phyloP scores from a whole-genome alignment of 2,329 filamentous ascomycete species.

The Aspergillus sp. region DNA sequence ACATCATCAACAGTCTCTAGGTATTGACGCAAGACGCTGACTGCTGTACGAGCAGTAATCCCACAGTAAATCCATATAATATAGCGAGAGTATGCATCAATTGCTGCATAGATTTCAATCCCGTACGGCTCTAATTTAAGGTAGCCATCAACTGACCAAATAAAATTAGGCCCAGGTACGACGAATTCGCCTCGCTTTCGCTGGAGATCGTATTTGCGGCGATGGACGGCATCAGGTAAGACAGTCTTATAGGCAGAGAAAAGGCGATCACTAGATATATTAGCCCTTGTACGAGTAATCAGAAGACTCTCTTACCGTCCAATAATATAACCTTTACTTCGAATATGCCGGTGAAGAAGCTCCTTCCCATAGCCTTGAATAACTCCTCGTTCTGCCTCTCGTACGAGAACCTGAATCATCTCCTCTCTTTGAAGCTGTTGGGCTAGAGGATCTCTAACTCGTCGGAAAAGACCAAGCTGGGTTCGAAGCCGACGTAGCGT shows the following conservation, averaged over 20 bases:
- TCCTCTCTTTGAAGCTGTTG: not conserved
- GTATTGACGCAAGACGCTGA: slow-evolving; percentile 20
- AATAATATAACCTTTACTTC: slow-evolving; percentile 13
- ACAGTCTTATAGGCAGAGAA: slow-evolving; percentile 12
- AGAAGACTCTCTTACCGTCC: not conserved
- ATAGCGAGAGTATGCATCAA: slow-evolving; percentile 22
- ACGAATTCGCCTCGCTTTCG: not conserved
- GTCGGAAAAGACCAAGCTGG: not conserved
- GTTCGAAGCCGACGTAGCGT: not conserved
- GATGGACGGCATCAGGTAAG: slow-evolving; percentile 6
- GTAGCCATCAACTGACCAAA: slow-evolving; percentile 22
- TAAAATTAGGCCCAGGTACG: slow-evolving; percentile 18
- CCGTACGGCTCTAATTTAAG: slow-evolving; percentile 19
- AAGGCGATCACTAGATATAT: slow-evolving; percentile 9
- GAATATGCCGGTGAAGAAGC: slow-evolving; percentile 12
- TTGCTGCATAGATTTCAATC: slow-evolving; percentile 24
- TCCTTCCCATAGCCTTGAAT: slow-evolving; percentile 15
- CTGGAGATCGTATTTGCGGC: slow-evolving; percentile 9
- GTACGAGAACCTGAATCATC: not conserved
- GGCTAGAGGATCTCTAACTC: not conserved
- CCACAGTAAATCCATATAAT: slow-evolving; percentile 22
- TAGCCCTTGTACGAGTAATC: not conserved
- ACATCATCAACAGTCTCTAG: slow-evolving; percentile 8
- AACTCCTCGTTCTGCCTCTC: not conserved
- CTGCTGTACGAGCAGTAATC: too few relatives aligned